Conservation (phyloP, 2,329 filamentous ascomycete genomes). For the Apiospora marii region DNA sequence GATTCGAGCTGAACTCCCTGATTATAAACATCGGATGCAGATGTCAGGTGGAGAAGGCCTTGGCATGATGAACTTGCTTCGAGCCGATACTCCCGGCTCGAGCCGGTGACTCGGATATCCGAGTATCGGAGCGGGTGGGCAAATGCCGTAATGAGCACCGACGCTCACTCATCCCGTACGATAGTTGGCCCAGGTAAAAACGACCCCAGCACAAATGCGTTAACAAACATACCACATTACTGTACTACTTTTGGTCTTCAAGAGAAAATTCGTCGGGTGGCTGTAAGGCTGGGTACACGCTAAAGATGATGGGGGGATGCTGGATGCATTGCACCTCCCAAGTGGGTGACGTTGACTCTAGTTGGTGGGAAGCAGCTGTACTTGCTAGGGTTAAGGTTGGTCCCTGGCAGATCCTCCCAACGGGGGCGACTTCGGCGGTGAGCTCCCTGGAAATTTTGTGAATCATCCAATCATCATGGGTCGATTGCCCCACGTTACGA, state of each 20-base stretch:
- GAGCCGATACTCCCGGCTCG: not conserved
- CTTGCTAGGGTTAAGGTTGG: slow-evolving; percentile 12
- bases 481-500: slow-evolving; percentile 8
- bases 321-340: not conserved
- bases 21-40: not conserved
- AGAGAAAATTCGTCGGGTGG: too few relatives aligned
- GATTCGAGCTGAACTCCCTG: not conserved
- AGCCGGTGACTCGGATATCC: not conserved
- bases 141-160: not conserved
- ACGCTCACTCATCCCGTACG: too few relatives aligned
- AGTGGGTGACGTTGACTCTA: not conserved
- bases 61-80: not conserved
- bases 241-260: too few relatives aligned
- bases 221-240: too few relatives aligned
- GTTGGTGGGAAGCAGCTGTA: not conserved
- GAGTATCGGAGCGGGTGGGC: slow-evolving; percentile 7
- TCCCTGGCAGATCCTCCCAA: slow-evolving; percentile 8
- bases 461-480: not conserved
- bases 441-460: slow-evolving; percentile 8
- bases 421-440: slow-evolving; percentile 12
- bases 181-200: too few relatives aligned
- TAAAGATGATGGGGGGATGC: too few relatives aligned
- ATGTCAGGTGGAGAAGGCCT: not conserved
- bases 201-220: too few relatives aligned
- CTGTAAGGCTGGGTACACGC: too few relatives aligned